Percentiles rank a stretch among this genome's conserved stretches.
phyloP scores from a whole-genome alignment of 2,329 filamentous ascomycete genomes.

The Cercospora sp. region DNA sequence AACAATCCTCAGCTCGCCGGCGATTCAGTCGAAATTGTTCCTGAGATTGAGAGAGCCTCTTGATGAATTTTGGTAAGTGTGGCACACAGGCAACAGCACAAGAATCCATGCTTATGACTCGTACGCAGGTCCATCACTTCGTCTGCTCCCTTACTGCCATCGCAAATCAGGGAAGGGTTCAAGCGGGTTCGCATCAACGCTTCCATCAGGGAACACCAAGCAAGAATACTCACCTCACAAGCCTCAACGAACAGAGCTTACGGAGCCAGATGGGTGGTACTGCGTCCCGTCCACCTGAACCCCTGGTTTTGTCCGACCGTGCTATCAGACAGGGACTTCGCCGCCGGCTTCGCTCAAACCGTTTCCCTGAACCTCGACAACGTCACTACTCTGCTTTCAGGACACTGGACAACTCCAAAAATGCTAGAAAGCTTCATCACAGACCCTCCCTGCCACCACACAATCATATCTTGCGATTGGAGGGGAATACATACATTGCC shows the following conservation, averaged over 20 bases:
- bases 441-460: neutral
- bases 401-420: neutral
- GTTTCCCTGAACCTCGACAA: neutral
- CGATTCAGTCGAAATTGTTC: neutral
- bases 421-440: neutral
- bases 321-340: neutral
- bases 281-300: neutral
- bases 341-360: neutral
- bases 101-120: neutral
- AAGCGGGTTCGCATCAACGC: neutral
- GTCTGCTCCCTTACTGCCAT: rapidly evolving
- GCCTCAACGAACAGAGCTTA: neutral
- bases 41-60: neutral
- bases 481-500: neutral
- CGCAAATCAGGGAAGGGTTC: neutral
- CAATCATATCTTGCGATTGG: neutral
- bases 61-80: neutral
- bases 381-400: neutral
- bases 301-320: neutral
- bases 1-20: neutral
- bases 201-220: neutral
- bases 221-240: neutral
- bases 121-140: neutral
- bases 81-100: rapidly evolving
- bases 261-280: neutral